Evolutionary conservation across 2,329 filamentous ascomycete species (phyloP).

Genomic region (Arthrobotrys sinensis): DNA sequence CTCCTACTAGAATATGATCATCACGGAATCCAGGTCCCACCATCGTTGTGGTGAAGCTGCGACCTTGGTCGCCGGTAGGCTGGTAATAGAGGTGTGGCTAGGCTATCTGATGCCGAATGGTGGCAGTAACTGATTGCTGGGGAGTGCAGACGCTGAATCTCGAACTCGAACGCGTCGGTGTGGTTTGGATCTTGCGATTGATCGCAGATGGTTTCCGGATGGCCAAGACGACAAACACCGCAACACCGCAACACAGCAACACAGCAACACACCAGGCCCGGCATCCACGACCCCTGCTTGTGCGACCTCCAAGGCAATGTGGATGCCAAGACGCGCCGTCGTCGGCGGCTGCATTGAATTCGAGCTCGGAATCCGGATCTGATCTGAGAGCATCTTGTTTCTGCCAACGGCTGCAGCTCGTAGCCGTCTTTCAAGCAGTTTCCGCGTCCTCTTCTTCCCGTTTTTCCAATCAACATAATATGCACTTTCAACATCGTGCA

Average conservation of each 20-base stretch:
- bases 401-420: background rate
- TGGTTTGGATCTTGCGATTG: constrained; percentile 19
- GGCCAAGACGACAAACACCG: constrained; percentile 18
- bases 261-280: background rate
- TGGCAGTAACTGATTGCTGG: background rate
- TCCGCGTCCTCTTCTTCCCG: too few species aligned
- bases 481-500: background rate
- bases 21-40: constrained; percentile 63
- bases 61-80: background rate
- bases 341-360: too few species aligned
- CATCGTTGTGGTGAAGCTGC: constrained; percentile 25
- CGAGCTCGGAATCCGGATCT: background rate
- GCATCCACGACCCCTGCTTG: too few species aligned
- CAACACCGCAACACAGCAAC: constrained; percentile 7
- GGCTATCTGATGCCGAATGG: background rate
- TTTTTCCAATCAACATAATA: too few species aligned
- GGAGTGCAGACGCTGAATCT: constrained; percentile 19
- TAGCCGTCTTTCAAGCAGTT: too few species aligned
- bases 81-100: background rate
- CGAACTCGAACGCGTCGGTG: constrained; percentile 45
- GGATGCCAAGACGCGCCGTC: too few species aligned
- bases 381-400: background rate
- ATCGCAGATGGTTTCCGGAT: constrained; percentile 14
- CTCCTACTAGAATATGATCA: constrained; percentile 64
- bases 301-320: too few species aligned